Percentiles rank a stretch among this genome's conserved stretches.
These are phyloP conservation scores for Mycena leptocephala DNA, from an alignment of 768 basidiomycete species.

Conservation along the genomic window DNA sequence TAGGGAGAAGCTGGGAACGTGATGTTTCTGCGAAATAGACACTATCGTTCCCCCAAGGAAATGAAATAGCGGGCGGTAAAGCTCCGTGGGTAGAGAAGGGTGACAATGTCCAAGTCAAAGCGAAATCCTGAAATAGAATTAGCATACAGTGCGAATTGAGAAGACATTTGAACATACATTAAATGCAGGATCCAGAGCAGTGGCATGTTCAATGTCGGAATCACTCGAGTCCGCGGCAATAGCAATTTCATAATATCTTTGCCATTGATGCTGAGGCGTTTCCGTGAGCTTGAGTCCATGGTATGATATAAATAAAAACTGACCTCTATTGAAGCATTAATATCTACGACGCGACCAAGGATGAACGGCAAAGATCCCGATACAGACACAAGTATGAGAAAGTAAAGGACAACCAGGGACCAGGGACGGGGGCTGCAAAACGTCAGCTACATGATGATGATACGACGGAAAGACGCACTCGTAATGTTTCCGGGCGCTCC, in stretches of 20 bases:
- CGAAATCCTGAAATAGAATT: slow-evolving; percentile 43
- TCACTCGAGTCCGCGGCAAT: slow-evolving; percentile 54
- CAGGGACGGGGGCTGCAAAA: slow-evolving; percentile 52
- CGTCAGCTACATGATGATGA: not conserved
- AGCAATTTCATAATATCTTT: slow-evolving; percentile 52
- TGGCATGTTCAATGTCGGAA: slow-evolving; percentile 51
- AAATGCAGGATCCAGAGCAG: slow-evolving; percentile 44
- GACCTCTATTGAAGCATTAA: slow-evolving; percentile 50
- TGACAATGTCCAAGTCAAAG: slow-evolving; percentile 57
- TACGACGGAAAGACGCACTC: slow-evolving; percentile 49
- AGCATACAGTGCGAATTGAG: not conserved
- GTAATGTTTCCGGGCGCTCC: slow-evolving; percentile 48
- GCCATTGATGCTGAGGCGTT: slow-evolving; percentile 49
- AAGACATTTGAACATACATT: slow-evolving; percentile 39
- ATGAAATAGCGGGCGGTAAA: slow-evolving; percentile 52
- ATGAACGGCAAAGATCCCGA: slow-evolving; percentile 52
- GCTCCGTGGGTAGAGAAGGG: slow-evolving; percentile 54
- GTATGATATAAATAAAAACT: slow-evolving; percentile 10
- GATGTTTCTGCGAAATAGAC: slow-evolving; percentile 58
- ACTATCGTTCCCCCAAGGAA: slow-evolving; percentile 49
- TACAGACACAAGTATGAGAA: slow-evolving; percentile 49
- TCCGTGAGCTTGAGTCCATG: not conserved
- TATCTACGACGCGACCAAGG: slow-evolving; percentile 55
- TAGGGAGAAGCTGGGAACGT: slow-evolving; percentile 49
- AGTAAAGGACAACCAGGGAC: slow-evolving; percentile 55